Percentiles rank a stretch among this genome's conserved stretches.
These are phyloP conservation scores for Scheffersomyces cryptocercus DNA, from an alignment of 1,139 yeast species.

Conservation along the genomic window DNA sequence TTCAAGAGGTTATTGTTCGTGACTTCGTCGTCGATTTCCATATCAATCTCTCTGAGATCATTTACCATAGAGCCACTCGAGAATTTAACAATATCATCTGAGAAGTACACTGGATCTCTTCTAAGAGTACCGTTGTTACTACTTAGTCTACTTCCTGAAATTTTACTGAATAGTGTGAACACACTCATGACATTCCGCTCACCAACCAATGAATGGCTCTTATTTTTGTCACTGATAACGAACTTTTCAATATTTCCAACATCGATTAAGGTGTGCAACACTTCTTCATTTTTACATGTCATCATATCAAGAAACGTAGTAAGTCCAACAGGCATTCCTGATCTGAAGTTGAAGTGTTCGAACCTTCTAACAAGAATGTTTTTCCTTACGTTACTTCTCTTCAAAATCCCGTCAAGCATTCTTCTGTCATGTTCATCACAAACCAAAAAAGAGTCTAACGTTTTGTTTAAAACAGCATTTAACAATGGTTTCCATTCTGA, in stretches of 20 bases:
- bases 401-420: slow-evolving; percentile 46
- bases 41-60: slow-evolving; percentile 2
- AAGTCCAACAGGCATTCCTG: slow-evolving; percentile 28
- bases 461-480: slow-evolving; percentile 48
- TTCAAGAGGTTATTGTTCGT: neutral
- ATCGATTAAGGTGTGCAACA: slow-evolving; percentile 68
- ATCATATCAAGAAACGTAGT: slow-evolving; percentile 63
- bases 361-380: slow-evolving; percentile 55
- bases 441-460: slow-evolving; percentile 69
- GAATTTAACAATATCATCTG: slow-evolving; percentile 32
- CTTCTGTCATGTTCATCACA: slow-evolving; percentile 61
- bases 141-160: slow-evolving; percentile 43
- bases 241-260: slow-evolving; percentile 58
- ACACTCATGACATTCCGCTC: slow-evolving; percentile 46
- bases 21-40: neutral
- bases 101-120: slow-evolving; percentile 59
- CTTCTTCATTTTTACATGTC: slow-evolving; percentile 52
- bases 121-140: slow-evolving; percentile 45
- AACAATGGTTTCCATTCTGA: slow-evolving; percentile 64
- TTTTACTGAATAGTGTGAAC: slow-evolving; percentile 41
- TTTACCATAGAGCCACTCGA: slow-evolving; percentile 18
- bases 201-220: slow-evolving; percentile 5
- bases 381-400: slow-evolving; percentile 21
- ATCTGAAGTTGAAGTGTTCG: slow-evolving; percentile 55
- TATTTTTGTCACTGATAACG: slow-evolving; percentile 48